These are phyloP conservation scores for Fomitopsis pinicola DNA, from an alignment of 1,284 basidiomycete genomes.

Conservation along the genomic window DNA sequence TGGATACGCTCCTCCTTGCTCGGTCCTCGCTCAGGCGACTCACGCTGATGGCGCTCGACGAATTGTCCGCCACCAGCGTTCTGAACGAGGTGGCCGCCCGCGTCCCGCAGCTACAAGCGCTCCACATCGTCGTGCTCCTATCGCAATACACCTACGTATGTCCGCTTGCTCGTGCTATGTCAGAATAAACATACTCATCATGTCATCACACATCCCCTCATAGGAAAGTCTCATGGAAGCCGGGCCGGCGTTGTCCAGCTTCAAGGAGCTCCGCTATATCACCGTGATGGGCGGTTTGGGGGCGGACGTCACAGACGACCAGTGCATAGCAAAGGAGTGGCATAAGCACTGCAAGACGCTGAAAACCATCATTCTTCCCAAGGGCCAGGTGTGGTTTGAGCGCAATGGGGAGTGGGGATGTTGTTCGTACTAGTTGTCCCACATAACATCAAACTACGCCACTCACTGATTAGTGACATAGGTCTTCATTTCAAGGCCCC, in stretches of 20 bases:
- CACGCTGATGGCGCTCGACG: constrained; percentile 56
- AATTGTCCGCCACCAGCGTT: constrained; percentile 35
- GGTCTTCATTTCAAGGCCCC: background rate
- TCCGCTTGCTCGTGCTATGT: constrained; percentile 4
- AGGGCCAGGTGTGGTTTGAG: constrained; percentile 38
- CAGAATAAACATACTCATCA: background rate
- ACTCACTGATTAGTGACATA: background rate
- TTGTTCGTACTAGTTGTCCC: constrained; percentile 5
- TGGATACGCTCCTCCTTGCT: constrained; percentile 41
- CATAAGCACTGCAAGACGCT: constrained; percentile 37
- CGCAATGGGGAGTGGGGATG: constrained; percentile 24
- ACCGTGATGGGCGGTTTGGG: constrained; percentile 36
- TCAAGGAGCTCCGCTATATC: constrained; percentile 33
- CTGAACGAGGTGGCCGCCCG: constrained; percentile 41
- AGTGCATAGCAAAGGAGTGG: constrained; percentile 32
- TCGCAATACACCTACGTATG: constrained; percentile 40
- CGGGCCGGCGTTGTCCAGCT: constrained; percentile 23
- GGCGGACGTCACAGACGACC: constrained; percentile 27
- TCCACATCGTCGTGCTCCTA: constrained; percentile 51
- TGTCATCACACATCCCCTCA: background rate
- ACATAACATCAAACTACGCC: background rate
- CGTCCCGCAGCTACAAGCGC: constrained; percentile 46
- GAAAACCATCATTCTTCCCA: constrained; percentile 39
- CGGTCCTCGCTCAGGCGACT: constrained; percentile 40
- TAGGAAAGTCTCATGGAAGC: constrained; percentile 29